Evolutionary conservation across 1,284 basidiomycete genomes (phyloP).

Genomic region (Athelia psychrophila): DNA sequence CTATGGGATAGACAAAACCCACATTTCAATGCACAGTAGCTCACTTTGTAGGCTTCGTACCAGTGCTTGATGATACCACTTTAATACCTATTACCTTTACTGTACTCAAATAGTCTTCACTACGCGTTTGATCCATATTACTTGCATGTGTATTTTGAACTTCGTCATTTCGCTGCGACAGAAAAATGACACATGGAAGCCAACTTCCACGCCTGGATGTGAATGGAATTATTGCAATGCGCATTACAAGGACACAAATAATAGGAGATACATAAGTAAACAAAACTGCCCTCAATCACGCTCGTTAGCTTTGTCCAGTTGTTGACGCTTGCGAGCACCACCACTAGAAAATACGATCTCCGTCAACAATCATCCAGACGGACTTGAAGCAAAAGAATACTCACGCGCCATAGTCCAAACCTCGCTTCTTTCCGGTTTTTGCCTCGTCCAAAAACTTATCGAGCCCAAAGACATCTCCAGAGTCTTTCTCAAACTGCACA

Average conservation of each 20-base stretch:
- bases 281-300: slow-evolving; percentile 33
- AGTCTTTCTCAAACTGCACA: slow-evolving; percentile 99
- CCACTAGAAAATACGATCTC: slow-evolving; percentile 34
- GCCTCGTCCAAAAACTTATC: slow-evolving; percentile 98
- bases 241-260: neutral
- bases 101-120: too few relatives aligned
- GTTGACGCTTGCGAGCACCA: slow-evolving; percentile 68
- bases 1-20: too few relatives aligned
- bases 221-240: too few relatives aligned
- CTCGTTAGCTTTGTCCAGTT: slow-evolving; percentile 66
- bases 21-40: too few relatives aligned
- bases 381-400: slow-evolving; percentile 28
- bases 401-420: slow-evolving; percentile 74
- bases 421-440: slow-evolving; percentile 89
- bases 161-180: too few relatives aligned
- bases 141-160: too few relatives aligned
- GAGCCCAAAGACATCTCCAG: slow-evolving; percentile 95
- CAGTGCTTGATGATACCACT: too few relatives aligned
- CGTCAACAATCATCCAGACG: slow-evolving; percentile 10
- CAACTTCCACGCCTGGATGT: too few relatives aligned
- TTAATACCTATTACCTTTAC: too few relatives aligned
- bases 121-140: too few relatives aligned
- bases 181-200: too few relatives aligned
- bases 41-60: too few relatives aligned
- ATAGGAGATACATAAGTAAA: slow-evolving; percentile 11